Conservation (phyloP, 768 basidiomycete genomes). For the Leccinum rimulosum region DNA sequence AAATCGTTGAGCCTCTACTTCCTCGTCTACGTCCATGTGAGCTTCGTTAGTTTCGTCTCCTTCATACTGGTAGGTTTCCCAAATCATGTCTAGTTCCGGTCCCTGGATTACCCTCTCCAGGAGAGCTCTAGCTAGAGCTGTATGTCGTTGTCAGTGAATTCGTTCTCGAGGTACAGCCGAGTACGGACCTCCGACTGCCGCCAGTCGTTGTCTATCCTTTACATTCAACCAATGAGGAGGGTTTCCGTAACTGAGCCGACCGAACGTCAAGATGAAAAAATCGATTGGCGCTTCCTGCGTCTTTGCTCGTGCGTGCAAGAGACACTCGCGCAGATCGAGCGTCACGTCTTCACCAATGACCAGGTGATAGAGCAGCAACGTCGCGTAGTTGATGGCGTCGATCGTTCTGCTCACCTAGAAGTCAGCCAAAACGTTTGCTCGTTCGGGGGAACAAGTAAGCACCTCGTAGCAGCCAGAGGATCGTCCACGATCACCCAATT, state of each 20-base stretch:
- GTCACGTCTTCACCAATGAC: slow-evolving; percentile 48
- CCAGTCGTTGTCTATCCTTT: slow-evolving; percentile 40
- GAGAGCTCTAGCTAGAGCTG: slow-evolving; percentile 59
- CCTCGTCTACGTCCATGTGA: slow-evolving; percentile 54
- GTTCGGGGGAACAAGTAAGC: background rate
- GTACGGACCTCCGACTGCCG: slow-evolving; percentile 46
- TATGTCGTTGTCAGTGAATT: slow-evolving; percentile 5
- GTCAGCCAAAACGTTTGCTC: background rate
- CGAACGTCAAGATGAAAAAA: slow-evolving; percentile 73
- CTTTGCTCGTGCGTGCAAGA: slow-evolving; percentile 52
- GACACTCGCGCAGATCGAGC: slow-evolving; percentile 54
- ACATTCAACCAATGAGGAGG: slow-evolving; percentile 57
- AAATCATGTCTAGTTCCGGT: slow-evolving; percentile 65
- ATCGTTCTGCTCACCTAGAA: slow-evolving; percentile 41
- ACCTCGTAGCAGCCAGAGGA: slow-evolving; percentile 31
- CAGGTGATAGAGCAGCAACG: slow-evolving; percentile 62
- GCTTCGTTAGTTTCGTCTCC: slow-evolving; percentile 38
- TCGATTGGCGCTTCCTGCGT: slow-evolving; percentile 63
- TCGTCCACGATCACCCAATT: slow-evolving; percentile 42
- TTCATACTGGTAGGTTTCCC: slow-evolving; percentile 56
- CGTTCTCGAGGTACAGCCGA: background rate
- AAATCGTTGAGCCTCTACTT: slow-evolving; percentile 37
- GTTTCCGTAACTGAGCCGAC: slow-evolving; percentile 69
- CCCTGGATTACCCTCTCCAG: slow-evolving; percentile 70
- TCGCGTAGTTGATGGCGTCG: slow-evolving; percentile 47